Percentiles rank a stretch among this genome's conserved stretches.
These are phyloP conservation scores for Clarireedia monteithiana DNA, from an alignment of 2,329 filamentous ascomycete genomes.

Conservation along the genomic window DNA sequence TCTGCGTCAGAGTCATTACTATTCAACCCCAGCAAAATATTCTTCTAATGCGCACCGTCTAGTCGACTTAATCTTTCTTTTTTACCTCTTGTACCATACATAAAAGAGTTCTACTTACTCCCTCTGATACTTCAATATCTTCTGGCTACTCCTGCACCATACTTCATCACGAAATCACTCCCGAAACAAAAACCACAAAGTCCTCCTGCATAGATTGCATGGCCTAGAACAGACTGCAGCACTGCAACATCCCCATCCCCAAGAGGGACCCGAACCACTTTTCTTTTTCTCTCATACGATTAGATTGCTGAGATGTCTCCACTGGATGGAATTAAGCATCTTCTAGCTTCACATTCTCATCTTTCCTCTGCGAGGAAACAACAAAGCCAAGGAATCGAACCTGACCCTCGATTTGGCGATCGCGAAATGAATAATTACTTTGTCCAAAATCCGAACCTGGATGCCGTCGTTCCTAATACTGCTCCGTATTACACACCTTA, in stretches of 20 bases:
- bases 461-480: constrained; percentile 36
- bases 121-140: background rate
- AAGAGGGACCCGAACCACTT: no score
- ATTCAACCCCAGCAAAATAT: no score
- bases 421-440: constrained; percentile 27
- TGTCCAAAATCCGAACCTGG: constrained; percentile 3
- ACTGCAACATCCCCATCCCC: background rate
- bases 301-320: constrained; percentile 27
- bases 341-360: constrained; percentile 26
- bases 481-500: constrained; percentile 77
- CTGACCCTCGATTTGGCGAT: constrained; percentile 30
- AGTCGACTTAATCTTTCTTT: constrained; percentile 8
- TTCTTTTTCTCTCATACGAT: constrained; percentile 1
- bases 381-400: constrained; percentile 24
- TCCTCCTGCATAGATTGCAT: constrained; percentile 1
- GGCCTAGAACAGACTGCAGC: background rate
- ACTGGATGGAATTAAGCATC: constrained; percentile 26
- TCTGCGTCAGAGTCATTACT: background rate
- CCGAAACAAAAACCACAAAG: background rate
- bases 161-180: background rate
- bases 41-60: background rate
- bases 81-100: background rate
- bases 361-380: constrained; percentile 28
- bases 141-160: background rate
- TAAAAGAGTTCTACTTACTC: background rate